Conservation (phyloP, 2,329 filamentous ascomycete genomes). For the Hymenotorrendiella dingleyae region DNA sequence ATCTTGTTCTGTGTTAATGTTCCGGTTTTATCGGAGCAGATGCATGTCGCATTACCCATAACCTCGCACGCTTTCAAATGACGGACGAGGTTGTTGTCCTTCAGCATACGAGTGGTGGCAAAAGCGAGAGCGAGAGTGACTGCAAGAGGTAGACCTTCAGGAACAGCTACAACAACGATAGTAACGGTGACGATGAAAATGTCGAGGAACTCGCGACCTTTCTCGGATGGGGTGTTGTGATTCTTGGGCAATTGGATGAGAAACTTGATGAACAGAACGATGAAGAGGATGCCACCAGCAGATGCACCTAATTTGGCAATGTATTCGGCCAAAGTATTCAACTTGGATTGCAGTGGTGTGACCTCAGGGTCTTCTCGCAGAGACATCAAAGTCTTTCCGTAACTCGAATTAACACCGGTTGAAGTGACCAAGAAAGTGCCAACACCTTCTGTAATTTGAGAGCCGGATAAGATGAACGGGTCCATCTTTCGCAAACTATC, state of each 20-base stretch:
- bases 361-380: constrained; percentile 70
- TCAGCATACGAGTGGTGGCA: constrained; percentile 61
- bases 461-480: constrained; percentile 75
- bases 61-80: constrained; percentile 63
- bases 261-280: constrained; percentile 76
- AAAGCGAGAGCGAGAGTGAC: constrained; percentile 64
- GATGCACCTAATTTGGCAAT: constrained; percentile 71
- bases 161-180: constrained; percentile 63
- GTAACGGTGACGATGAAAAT: constrained; percentile 62
- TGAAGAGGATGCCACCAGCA: constrained; percentile 68
- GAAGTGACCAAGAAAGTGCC: constrained; percentile 72
- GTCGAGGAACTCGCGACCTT: constrained; percentile 55
- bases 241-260: constrained; percentile 53
- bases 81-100: constrained; percentile 66
- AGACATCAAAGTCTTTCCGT: constrained; percentile 74
- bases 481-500: constrained; percentile 60
- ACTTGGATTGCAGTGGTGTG: constrained; percentile 71
- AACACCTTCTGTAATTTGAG: constrained; percentile 70
- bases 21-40: constrained; percentile 77
- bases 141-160: constrained; percentile 59
- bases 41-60: constrained; percentile 67
- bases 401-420: constrained; percentile 66
- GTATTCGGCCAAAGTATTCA: constrained; percentile 72
- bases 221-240: constrained; percentile 41
- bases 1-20: constrained; percentile 71